A percentile compares a stretch with the other conserved stretches of the same genome.
Conservation (phyloP, 2,329 filamentous ascomycete species). For the Epichloe typhina region DNA sequence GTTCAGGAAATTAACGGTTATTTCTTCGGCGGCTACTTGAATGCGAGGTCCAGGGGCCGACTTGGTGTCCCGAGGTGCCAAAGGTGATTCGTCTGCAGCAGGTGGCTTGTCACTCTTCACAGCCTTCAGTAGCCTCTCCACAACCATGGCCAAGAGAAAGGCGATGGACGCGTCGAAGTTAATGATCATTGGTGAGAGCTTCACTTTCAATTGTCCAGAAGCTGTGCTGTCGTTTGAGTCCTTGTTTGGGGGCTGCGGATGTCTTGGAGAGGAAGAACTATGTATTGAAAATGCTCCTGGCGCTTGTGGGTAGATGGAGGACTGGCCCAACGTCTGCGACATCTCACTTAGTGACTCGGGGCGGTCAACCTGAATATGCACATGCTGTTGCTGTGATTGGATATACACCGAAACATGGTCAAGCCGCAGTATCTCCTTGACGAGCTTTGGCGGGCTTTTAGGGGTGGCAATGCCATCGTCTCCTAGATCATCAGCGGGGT, state of each 20-base stretch:
- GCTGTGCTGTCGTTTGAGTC: not conserved
- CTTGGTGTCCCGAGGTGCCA: slow-evolving; percentile 5
- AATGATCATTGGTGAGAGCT: slow-evolving; percentile 37
- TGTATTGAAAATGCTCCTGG: slow-evolving; percentile 48
- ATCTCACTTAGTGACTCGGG: slow-evolving; percentile 17
- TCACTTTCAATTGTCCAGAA: slow-evolving; percentile 28
- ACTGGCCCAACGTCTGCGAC: slow-evolving; percentile 18
- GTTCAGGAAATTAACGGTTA: slow-evolving; percentile 44
- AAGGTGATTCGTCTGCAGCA: slow-evolving; percentile 3
- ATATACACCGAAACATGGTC: slow-evolving; percentile 40
- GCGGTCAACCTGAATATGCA: slow-evolving; percentile 21
- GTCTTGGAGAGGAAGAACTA: not conserved
- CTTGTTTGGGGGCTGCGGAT: not conserved
- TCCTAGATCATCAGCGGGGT: slow-evolving; percentile 1
- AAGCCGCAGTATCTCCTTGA: slow-evolving; percentile 40
- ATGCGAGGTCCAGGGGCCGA: slow-evolving; percentile 22
- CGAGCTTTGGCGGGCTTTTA: slow-evolving; percentile 38
- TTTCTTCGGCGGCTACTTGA: slow-evolving; percentile 31
- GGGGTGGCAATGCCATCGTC: slow-evolving; percentile 27
- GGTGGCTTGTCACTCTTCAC: slow-evolving; percentile 19
- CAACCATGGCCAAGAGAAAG: slow-evolving; percentile 38
- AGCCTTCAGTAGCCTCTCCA: slow-evolving; percentile 34
- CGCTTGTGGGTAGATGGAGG: slow-evolving; percentile 35
- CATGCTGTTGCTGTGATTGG: slow-evolving; percentile 34
- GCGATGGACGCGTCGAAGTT: slow-evolving; percentile 44